Evolutionary conservation across 768 basidiomycete species (phyloP), one percentile per base, ranked within the genome.

Genomic region (Hygrophorus pudorinus): DNA sequence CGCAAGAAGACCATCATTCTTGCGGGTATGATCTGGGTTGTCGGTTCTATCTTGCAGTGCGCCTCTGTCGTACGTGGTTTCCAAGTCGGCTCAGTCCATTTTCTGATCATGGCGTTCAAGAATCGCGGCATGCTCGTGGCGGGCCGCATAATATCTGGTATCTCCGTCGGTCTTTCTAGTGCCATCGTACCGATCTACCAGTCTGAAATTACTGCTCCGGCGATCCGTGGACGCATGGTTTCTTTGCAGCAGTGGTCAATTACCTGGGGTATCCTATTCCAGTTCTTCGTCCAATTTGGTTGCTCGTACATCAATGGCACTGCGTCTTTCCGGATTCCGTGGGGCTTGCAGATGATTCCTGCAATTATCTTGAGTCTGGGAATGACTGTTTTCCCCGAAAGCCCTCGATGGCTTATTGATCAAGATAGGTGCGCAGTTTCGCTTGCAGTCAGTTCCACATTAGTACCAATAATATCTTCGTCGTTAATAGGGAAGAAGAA

Each of bases 231-330:
- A 27, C 78, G 81, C 20, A 71, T 85, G 48, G 82, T 86, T 24
- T 79, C 84, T 3, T 65, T 84, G 47, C 83, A 87, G 56, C 84
- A 87, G 69, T 85, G 82, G 76, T 65, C 80, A 2, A 84, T 83
- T 54, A 83, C 82, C 0, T 84, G 85, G 80, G 81, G 81, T 62
- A 84, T 84, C 55, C 65, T 82, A 51, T 60, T 86, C 35, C 83
- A 84, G 49, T 79, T 85, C 63, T 84, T 84, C 59, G 71, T 84
- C 49, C 76, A 83, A 52, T 83, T 84, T 48, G 82, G 81, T 6
- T 81, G 78, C 57, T 85, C 81, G 5, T 80, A 80, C 57, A 81
- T 85, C 57, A 61, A 78, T 14, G 79, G 82, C 27, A 67, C 58
- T 10, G 81, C 81, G 0, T 83, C 82, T 0, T 87, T 85, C 73